Base-by-base conservation (phyloP, 2,329 filamentous ascomycete species). In the Hypoxylon rubiginosum region DNA sequence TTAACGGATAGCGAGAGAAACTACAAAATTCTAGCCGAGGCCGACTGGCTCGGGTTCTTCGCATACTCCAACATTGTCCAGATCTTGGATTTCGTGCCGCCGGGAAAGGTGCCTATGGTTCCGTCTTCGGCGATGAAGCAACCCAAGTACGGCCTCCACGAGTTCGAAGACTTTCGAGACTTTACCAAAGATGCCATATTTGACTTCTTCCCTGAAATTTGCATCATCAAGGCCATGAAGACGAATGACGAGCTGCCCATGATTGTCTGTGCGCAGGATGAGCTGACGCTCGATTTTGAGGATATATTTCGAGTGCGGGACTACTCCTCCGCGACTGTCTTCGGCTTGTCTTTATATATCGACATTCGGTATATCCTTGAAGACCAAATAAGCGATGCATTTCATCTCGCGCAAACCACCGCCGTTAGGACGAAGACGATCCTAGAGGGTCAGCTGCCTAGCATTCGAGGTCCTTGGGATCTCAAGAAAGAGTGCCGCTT, bases 301-400 rank as follows among this genome's bases (percentile, higher is more conserved):
- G 32, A 72, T 13, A 66, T 72, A 8, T 61, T 76, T 15, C 60
- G 58, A 13, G 60, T 43, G 9, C 67, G 69, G 24, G 13, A 53
- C 0, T 72, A 73, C 17, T 62, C 69, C 8, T 72, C 73, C 0
- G 68, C 73, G 17, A 63, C 76, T 1, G 66, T 78, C 17, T 75
- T 79, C 21, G 72, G 71, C 5, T 59, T 75, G 13, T 74, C 77
- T 24, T 68, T 78, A 3, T 74, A 75, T 49, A 66, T 75, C 30
- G 75, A 78, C 30, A 76, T 79, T 30, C 76, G 75, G 1, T 71
- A 72, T 39, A 75, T 75, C 32, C 58, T 78, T 21, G 77, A 77
- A n/a, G 51, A 68, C 7, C 56, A 69, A 6, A 66, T 70, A 1
- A 26, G 15, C 9, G 46, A 70, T 17, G 55, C 70, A 0, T 75